Conservation (phyloP, 768 basidiomycete genomes). For the Hortiboletus flavorubellus region DNA sequence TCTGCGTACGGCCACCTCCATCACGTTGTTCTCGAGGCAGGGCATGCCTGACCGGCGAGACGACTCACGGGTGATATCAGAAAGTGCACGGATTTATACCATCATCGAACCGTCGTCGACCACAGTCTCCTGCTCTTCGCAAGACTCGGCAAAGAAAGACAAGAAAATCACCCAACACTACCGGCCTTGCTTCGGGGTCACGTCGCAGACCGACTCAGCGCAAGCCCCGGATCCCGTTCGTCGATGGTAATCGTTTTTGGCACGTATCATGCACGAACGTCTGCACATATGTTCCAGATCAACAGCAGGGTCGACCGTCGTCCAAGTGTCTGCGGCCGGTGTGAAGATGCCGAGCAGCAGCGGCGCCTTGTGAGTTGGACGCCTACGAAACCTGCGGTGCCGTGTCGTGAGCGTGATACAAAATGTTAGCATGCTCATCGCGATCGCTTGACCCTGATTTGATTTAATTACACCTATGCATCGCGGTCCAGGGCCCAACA, state of each 20-base stretch:
- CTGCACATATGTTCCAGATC: slow-evolving; percentile 55
- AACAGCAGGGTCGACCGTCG: too few species aligned
- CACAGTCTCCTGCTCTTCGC: neutral
- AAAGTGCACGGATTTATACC: slow-evolving; percentile 21
- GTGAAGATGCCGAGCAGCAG: too few species aligned
- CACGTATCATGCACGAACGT: slow-evolving; percentile 88
- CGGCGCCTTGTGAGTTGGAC: too few species aligned
- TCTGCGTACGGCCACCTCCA: slow-evolving; percentile 28
- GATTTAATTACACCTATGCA: too few species aligned
- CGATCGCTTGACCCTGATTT: too few species aligned
- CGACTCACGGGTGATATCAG: neutral
- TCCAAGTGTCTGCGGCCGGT: too few species aligned
- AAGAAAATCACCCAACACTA: neutral
- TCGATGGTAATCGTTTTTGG: slow-evolving; percentile 41
- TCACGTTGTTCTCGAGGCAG: slow-evolving; percentile 34
- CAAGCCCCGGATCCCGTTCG: too few species aligned
- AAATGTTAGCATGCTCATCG: neutral
- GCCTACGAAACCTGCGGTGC: too few species aligned
- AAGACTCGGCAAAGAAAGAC: neutral
- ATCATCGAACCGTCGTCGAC: slow-evolving; percentile 1
- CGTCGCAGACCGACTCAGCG: neutral
- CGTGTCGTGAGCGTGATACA: too few species aligned
- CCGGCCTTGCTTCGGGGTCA: neutral
- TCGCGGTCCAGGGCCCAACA: too few species aligned
- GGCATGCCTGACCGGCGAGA: slow-evolving; percentile 10